Evolutionary conservation across 1,139 yeast genomes (phyloP).

Genomic region (Scheffersomyces quercinus): DNA sequence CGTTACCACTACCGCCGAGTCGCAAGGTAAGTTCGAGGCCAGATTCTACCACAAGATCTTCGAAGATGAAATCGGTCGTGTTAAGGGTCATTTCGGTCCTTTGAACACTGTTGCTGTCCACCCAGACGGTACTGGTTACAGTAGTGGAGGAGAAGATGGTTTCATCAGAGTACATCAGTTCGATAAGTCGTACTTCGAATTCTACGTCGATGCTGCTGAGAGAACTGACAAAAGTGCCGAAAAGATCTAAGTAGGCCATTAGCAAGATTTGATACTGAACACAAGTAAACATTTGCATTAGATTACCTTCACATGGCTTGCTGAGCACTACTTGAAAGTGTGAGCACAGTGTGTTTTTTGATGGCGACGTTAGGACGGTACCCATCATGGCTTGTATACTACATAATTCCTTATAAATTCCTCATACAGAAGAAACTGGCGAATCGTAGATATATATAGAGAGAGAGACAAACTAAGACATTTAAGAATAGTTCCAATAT

Average conservation of each 20-base stretch:
- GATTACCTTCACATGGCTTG: no score
- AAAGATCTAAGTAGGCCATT: conserved; percentile 8
- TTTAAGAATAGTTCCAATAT: no score
- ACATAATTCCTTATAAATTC: not conserved
- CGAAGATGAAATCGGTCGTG: conserved; percentile 95
- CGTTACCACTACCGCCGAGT: conserved; percentile 92
- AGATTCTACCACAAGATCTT: conserved; percentile 94
- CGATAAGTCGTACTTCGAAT: conserved; percentile 89
- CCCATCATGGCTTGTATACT: conserved; percentile 1
- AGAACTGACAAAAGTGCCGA: conserved; percentile 62
- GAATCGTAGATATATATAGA: no score
- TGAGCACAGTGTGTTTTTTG: no score
- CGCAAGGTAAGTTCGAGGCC: conserved; percentile 97
- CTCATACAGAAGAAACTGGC: not conserved
- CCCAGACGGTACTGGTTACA: conserved; percentile 91
- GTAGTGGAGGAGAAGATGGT: conserved; percentile 99
- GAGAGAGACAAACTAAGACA: no score
- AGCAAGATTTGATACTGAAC: no score
- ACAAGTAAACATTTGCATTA: no score
- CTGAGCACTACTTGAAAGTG: no score
- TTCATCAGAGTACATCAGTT: conserved; percentile 91
- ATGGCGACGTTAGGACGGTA: no score
- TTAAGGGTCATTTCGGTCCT: conserved; percentile 99
- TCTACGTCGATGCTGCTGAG: conserved; percentile 83
- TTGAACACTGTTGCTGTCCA: conserved; percentile 90